These are phyloP conservation scores for Dendrocalamus latiflorus DNA, from an alignment of 202 grass and related monocot genomes.

Conservation along the genomic window DNA sequence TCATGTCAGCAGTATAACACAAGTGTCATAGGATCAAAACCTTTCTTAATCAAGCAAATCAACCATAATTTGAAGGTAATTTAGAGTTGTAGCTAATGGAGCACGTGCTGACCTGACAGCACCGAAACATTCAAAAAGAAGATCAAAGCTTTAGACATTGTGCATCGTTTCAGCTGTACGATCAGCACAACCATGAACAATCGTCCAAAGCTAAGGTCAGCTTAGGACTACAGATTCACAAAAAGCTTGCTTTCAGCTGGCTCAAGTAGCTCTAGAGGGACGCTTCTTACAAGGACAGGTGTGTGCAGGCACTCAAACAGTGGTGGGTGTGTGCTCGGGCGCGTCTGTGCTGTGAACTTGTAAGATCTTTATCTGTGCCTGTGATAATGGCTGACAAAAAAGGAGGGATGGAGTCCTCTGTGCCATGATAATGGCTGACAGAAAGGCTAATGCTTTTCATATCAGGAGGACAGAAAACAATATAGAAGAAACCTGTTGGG, in stretches of 20 bases:
- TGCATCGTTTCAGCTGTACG: slow-evolving; percentile 22
- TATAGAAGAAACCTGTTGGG: slow-evolving; percentile 36
- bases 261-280: slow-evolving; percentile 27
- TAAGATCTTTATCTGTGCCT: slow-evolving; percentile 38
- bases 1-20: not conserved
- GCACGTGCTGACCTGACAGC: slow-evolving; percentile 30
- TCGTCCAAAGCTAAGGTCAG: slow-evolving; percentile 42
- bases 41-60: slow-evolving; percentile 37
- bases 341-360: slow-evolving; percentile 24
- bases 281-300: slow-evolving; percentile 20
- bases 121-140: slow-evolving; percentile 18
- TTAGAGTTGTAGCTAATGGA: not conserved
- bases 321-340: slow-evolving; percentile 21
- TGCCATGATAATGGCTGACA: slow-evolving; percentile 54
- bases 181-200: slow-evolving; percentile 7
- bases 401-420: slow-evolving; percentile 38
- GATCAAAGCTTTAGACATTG: not conserved
- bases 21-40: not conserved
- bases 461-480: no score
- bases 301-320: slow-evolving; percentile 25
- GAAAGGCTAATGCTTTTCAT: slow-evolving; percentile 39
- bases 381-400: slow-evolving; percentile 49
- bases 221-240: slow-evolving; percentile 1
- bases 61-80: not conserved
- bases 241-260: slow-evolving; percentile 14